These are phyloP conservation scores for Fusarium xylarioides DNA, from an alignment of 2,329 filamentous ascomycete genomes.

Conservation along the genomic window DNA sequence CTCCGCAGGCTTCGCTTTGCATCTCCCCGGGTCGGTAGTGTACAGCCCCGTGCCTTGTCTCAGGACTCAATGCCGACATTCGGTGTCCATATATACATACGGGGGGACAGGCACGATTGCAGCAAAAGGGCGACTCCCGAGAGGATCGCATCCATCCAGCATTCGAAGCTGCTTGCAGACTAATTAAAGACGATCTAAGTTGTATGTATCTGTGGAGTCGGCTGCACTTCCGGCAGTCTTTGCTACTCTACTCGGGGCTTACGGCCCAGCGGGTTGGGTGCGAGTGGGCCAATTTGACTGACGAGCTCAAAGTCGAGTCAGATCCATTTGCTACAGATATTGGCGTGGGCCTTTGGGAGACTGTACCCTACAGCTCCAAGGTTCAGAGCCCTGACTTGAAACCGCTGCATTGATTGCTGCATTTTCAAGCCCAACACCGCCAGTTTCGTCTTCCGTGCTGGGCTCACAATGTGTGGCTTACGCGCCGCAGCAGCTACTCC, in stretches of 20 bases:
- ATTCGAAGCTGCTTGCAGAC: conserved; percentile 21
- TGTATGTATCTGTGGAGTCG: conserved; percentile 42
- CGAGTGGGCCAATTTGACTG: conserved; percentile 34
- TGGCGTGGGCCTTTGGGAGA: conserved; percentile 1
- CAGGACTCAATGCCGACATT: conserved; percentile 23
- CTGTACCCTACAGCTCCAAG: conserved; percentile 12
- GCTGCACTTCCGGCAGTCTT: conserved; percentile 45
- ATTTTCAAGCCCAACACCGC: conserved; percentile 37
- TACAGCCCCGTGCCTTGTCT: conserved; percentile 18
- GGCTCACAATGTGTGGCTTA: conserved; percentile 36
- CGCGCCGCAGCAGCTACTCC: conserved; percentile 33
- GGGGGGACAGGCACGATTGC: not conserved
- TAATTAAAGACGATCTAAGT: conserved; percentile 30
- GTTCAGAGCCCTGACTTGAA: conserved; percentile 37
- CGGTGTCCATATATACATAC: conserved; percentile 7
- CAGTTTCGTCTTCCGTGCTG: conserved; percentile 37
- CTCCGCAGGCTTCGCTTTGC: not conserved
- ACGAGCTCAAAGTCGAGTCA: conserved; percentile 39
- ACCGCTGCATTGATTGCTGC: conserved; percentile 25
- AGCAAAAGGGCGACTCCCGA: conserved; percentile 26
- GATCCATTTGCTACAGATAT: conserved; percentile 2
- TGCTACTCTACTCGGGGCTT: conserved; percentile 40
- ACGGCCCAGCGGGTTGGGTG: conserved; percentile 44
- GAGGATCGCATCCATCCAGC: conserved; percentile 21
- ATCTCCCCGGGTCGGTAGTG: conserved; percentile 28